Evolutionary conservation across 2,329 filamentous ascomycete genomes (phyloP).

Genomic region (Chaetoscypha palmicola): DNA sequence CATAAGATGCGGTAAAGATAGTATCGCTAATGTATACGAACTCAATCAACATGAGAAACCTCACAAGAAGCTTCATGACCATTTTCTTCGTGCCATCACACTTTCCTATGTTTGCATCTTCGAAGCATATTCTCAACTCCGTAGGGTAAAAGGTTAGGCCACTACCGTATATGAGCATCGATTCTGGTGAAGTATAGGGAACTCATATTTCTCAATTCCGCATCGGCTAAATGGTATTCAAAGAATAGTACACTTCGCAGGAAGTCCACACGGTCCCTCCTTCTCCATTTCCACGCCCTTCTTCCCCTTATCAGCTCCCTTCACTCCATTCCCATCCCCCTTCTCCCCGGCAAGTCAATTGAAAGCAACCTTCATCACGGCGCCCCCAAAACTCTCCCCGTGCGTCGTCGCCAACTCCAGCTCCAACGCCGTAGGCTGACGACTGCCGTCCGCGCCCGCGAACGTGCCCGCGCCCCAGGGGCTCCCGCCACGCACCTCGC

Average conservation of each 20-base stretch:
- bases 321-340: constrained; percentile 1
- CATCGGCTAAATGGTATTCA: no score
- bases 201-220: no score
- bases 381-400: constrained; percentile 77
- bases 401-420: constrained; percentile 73
- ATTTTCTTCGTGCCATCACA: no score
- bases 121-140: no score
- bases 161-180: no score
- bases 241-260: constrained; percentile 60
- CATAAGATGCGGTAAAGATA: no score
- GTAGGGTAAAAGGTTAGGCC: no score
- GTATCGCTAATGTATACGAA: no score
- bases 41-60: no score
- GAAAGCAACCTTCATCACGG: constrained; percentile 62
- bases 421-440: constrained; percentile 71
- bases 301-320: constrained; percentile 16
- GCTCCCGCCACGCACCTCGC: constrained; percentile 76
- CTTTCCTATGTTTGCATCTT: no score
- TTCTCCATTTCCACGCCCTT: constrained; percentile 34
- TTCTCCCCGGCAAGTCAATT: constrained; percentile 67
- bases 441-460: constrained; percentile 67
- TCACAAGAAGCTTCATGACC: no score
- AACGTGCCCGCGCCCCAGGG: constrained; percentile 96
- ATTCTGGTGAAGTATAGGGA: no score
- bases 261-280: constrained; percentile 70